These are phyloP conservation scores for Actinidia polygama DNA, from an alignment of 179 eudicot species.

Conservation along the genomic window DNA sequence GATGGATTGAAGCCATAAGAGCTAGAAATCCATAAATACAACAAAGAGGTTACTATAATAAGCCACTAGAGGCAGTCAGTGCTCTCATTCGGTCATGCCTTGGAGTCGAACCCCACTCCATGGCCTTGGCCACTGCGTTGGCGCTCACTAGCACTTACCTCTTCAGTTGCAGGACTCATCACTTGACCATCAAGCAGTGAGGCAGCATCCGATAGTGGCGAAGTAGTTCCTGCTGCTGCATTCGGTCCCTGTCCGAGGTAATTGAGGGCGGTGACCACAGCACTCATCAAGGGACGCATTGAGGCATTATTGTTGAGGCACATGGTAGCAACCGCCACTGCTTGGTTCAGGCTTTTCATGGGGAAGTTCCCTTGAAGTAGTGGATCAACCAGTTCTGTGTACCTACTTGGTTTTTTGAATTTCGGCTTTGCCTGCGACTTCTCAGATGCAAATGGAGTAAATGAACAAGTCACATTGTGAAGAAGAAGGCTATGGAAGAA, in stretches of 20 bases:
- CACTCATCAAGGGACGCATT: slow-evolving; percentile 76
- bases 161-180: slow-evolving; percentile 16
- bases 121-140: slow-evolving; percentile 68
- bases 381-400: slow-evolving; percentile 71
- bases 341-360: slow-evolving; percentile 74
- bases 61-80: slow-evolving; percentile 26
- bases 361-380: slow-evolving; percentile 59
- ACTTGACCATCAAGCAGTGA: slow-evolving; percentile 24
- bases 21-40: too few species aligned
- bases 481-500: too few species aligned
- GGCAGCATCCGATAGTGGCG: slow-evolving; percentile 29
- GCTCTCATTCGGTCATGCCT: slow-evolving; percentile 32
- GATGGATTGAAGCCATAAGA: too few species aligned
- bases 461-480: neutral
- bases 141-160: slow-evolving; percentile 36
- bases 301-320: slow-evolving; percentile 80
- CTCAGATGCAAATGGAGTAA: neutral
- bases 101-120: slow-evolving; percentile 65
- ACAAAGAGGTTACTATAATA: too few species aligned
- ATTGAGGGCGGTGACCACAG: slow-evolving; percentile 85
- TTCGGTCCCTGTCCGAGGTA: slow-evolving; percentile 45
- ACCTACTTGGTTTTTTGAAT: slow-evolving; percentile 66
- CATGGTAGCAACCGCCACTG: slow-evolving; percentile 90
- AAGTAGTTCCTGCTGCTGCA: slow-evolving; percentile 18
- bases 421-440: slow-evolving; percentile 87